Evolutionary conservation across 1,284 basidiomycete genomes (phyloP), one percentile per base, ranked within the genome.

Genomic region (Leccinum griseonigrum): DNA sequence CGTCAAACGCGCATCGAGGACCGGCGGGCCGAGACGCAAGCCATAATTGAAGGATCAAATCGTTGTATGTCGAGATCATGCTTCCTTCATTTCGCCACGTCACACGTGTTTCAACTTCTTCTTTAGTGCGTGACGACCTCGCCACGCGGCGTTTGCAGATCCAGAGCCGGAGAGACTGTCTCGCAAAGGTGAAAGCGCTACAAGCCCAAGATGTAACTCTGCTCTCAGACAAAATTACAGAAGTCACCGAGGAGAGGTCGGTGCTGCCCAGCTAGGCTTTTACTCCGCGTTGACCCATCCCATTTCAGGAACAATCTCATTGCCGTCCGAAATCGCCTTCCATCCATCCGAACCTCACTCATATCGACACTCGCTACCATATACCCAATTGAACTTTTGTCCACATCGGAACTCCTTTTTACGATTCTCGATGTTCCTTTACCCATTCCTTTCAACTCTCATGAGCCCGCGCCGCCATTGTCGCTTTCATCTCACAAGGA

Each of bases 341-440:
- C 80, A 26, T 78, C 83, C 14, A 81, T 82, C 51, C 86, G 90
- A 58, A 88, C 87, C 26, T 80, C 82, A 13, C 84, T 95, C 60
- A 80, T 95, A 63, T 86, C 88, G n/a, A 83, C 83, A 14, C 84
- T 98, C 54, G 86, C 91, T 52, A 79, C 79, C 34, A 88, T 97
- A 68, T 98, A 92, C 75, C 94, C 95, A 36, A 96, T 98, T 69
- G 88, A 92, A 59, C 86, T 95, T 4, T 81, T 88, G 38, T 90
- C 91, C 31, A 81, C 92, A 11, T 86, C 90, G 2, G 88, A 94
- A 70, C 80, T 97, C 9, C 83, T 96, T 18, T 98, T 91, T 74
- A 87, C 90, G 9, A 92, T 97, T 70, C 79, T 95, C 58, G 82
- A 83, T 58, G 86, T 93, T 51, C 91, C 95, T 11, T 82, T 97